Evolutionary conservation across 2,329 filamentous ascomycete species (phyloP), one percentile per base, ranked within the genome.

Genomic region (Acrodontium crateriforme): DNA sequence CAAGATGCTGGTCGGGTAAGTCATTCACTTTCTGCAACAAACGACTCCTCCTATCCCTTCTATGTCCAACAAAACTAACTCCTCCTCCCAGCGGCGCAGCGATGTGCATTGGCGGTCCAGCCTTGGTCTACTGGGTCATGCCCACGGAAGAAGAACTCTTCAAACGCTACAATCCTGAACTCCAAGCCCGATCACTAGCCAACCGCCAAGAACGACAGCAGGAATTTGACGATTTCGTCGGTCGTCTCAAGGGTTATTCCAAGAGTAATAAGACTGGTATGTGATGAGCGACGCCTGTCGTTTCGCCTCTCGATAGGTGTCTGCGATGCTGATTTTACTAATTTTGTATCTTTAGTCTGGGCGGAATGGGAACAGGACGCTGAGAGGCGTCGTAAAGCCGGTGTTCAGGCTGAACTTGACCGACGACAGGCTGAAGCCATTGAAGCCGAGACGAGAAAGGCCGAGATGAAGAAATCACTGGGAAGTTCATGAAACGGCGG

Each of bases 111-210:
- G 89, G 89, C 28, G 89, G 89, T 3, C 89, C 89, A 14, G 77
- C 78, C 10, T 61, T 95, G 29, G 78, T 87, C 23, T 71, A 76
- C 58, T 92, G 74, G 54, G 60, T 91, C 25, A 70, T 70, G 24
- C 89, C 89, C 2, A 78, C 79, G 9, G 84, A 94, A 44, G 89
- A 94, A 56, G 84, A 95, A 59, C 68, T 98, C 22, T 84, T 91
- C 64, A 39, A 82, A 61, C 74, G 69, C 56, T 95, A 95, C 62
- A 95, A 87, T 55, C 87, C 87, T 1, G 89, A 95, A 18, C 69
- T 98, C n/a, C 80, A 89, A 51, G 80, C 81, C 54, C 72, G 79
- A 48, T 84, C 80, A 37, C 61, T 92, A n/a, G 84, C 85, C 54
- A 71, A 75, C 33, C 71, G 83, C 11, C 66, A 77, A 32, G 72